Percentiles rank a stretch among this genome's conserved stretches.
Conservation (phyloP, 495 filamentous ascomycete species). For the Evansstolkia leycettana region DNA sequence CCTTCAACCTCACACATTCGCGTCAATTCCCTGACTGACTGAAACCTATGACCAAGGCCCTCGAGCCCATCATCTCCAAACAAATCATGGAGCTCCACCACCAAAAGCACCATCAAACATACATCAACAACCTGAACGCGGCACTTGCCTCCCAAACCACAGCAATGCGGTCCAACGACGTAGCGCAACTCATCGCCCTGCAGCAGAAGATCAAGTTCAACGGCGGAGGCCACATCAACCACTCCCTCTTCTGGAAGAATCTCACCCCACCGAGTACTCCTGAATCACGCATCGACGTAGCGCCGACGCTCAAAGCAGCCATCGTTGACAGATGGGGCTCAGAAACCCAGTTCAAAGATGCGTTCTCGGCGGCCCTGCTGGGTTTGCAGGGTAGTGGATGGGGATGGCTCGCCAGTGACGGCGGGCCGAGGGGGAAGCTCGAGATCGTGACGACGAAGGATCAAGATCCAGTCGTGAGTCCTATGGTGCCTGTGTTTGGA, state of each 20-base stretch:
- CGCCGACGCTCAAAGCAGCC: conserved; percentile 39
- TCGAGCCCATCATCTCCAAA: conserved; percentile 87
- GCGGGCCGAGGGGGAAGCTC: conserved; percentile 47
- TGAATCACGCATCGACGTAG: conserved; percentile 52
- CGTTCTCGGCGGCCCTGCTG: conserved; percentile 58
- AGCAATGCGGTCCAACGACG: conserved; percentile 31
- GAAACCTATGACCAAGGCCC: conserved; percentile 35
- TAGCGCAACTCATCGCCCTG: conserved; percentile 53
- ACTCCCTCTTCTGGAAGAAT: conserved; percentile 88
- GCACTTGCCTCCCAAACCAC: conserved; percentile 35
- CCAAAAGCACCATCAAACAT: conserved; percentile 53
- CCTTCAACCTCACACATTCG: not conserved
- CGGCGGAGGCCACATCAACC: conserved; percentile 87
- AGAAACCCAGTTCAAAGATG: conserved; percentile 52
- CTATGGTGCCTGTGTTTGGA: conserved; percentile 70
- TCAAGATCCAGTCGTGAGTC: conserved; percentile 77
- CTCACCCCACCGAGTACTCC: conserved; percentile 52
- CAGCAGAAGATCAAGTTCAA: conserved; percentile 90
- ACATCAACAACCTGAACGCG: conserved; percentile 51
- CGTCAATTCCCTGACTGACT: not conserved
- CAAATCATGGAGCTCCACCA: conserved; percentile 93
- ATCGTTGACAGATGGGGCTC: conserved; percentile 64
- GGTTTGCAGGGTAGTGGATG: conserved; percentile 89
- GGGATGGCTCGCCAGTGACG: conserved; percentile 84
- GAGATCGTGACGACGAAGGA: conserved; percentile 67